Base-by-base conservation (phyloP, 169 alveolate species). In the Plasmodium gonderi region DNA sequence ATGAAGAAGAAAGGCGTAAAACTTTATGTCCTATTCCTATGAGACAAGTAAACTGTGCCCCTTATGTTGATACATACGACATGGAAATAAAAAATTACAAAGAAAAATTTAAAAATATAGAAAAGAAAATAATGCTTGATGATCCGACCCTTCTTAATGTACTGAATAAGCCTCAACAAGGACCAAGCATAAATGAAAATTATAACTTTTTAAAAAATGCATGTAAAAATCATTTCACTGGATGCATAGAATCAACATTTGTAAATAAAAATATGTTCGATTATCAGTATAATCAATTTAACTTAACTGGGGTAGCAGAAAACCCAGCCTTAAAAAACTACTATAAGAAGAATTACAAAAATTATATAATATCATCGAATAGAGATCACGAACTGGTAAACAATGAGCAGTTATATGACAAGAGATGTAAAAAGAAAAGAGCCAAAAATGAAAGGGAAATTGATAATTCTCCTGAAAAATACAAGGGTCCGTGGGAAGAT, bases 41-140 rank as follows among this genome's bases (percentile, higher is more conserved):
- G 95, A 67, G 83, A 91, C 12, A 93, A 92, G 79, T 96, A 87
- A 45, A 96, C 90, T 51, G 97, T 95, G 90, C 97, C 87, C 91
- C 97, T 72, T 80, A 94, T 94, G 95, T 96, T 93, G 45, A 95
- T 80, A 95, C 91, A 29, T 76, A 44, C 60, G 94, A 90, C 77
- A 14, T 90, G 77, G 94, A 90, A 90, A 77, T 90, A 90, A 90
- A 90, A 78, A 77, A 79, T 78, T 90, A 90, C 60, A 90, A 79
- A 78, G 94, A 90, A 67, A 76, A 90, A 79, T 90, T 64, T 68
- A 40, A 90, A 68, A 90, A 90, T 77, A 90, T 90, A 7, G 94
- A 67, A 90, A 90, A 90, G 74, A 90, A 90, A 45, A 90, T 90
- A 20, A 77, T 90, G 91, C 74, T 90, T 69, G 76, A 64, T 68